These are phyloP conservation scores for Forsythia suspensa DNA, from an alignment of 257 asterid species.

Conservation along the genomic window DNA sequence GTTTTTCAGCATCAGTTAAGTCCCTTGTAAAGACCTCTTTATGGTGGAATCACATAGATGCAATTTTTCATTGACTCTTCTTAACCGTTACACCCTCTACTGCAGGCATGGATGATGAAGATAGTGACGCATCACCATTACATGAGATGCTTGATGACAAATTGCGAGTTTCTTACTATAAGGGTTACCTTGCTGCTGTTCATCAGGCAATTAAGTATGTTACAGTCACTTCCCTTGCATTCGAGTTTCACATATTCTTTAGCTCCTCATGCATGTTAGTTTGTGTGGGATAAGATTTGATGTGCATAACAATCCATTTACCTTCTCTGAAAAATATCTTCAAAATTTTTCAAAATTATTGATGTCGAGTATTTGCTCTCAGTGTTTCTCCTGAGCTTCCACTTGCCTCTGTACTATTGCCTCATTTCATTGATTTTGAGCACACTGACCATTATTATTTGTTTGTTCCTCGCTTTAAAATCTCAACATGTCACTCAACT, in stretches of 20 bases:
- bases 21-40: not conserved
- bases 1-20: not conserved
- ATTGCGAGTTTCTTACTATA: conserved; percentile 45
- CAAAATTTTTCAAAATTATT: not conserved
- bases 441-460: no score
- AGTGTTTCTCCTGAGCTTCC: not conserved
- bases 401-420: not conserved
- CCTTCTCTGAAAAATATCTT: not conserved
- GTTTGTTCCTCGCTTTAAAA: no score
- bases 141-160: conserved; percentile 51
- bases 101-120: conserved; percentile 57
- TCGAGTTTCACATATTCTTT: not conserved
- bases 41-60: not conserved
- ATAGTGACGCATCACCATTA: conserved; percentile 27
- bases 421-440: no score
- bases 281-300: not conserved
- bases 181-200: conserved; percentile 50
- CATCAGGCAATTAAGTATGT: conserved; percentile 53
- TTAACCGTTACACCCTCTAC: conserved; percentile 1
- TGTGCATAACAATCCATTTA: not conserved
- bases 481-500: no score
- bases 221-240: not conserved
- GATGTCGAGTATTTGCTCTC: not conserved
- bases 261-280: not conserved
- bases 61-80: not conserved